Percentiles rank a stretch among this genome's conserved stretches.
These are phyloP conservation scores for Fomes fomentarius DNA, from an alignment of 1,284 basidiomycete genomes.

Conservation along the genomic window DNA sequence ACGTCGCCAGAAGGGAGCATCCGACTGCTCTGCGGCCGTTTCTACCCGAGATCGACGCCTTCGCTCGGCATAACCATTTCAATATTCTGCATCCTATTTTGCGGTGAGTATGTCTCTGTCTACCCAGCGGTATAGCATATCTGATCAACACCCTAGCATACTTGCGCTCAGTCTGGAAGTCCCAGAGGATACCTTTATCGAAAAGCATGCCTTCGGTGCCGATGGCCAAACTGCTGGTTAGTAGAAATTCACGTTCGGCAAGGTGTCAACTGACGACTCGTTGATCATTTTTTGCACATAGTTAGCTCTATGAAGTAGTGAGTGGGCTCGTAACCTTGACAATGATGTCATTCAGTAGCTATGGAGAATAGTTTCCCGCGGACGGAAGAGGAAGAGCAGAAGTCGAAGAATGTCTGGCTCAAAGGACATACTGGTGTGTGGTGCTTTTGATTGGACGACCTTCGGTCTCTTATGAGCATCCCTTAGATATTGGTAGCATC, in stretches of 20 bases:
- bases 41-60: constrained; percentile 43
- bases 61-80: constrained; percentile 33
- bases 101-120: constrained; percentile 29
- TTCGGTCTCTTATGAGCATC: no score
- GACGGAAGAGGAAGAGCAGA: background rate
- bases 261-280: no score
- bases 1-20: constrained; percentile 28
- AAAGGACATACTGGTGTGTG: background rate
- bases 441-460: background rate
- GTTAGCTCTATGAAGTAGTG: constrained; percentile 46
- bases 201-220: constrained; percentile 42
- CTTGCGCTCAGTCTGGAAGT: constrained; percentile 32
- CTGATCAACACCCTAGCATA: no score
- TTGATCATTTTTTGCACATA: no score
- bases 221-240: no score
- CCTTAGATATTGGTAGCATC: background rate
- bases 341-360: no score
- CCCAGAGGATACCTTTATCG: constrained; percentile 38
- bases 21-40: constrained; percentile 37
- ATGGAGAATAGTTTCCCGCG: background rate
- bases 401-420: background rate
- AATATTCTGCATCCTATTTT: constrained; percentile 30
- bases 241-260: no score
- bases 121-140: no score
- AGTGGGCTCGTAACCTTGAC: no score